Base-by-base conservation (phyloP, 768 basidiomycete genomes). In the Suillus cothurnatus region DNA sequence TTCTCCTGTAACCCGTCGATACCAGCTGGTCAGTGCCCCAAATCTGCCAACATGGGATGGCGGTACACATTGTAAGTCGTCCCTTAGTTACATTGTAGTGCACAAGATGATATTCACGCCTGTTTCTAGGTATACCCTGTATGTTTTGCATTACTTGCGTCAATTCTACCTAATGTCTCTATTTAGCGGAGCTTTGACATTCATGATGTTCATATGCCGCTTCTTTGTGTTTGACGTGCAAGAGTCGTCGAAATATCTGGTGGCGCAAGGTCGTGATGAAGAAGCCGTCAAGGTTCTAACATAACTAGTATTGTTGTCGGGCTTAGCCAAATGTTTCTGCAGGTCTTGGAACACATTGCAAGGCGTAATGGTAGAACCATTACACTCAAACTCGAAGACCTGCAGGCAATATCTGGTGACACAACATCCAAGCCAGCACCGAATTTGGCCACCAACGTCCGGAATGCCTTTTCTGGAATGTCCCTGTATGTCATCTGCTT, bases 181-280 rank as follows among this genome's bases (percentile, higher is more conserved):
- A 36, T 21, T 55, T 66, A 85, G 84, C 34, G 84, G 84, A 19
- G 73, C 71, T 26, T 66, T 87, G 59, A 87, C 86, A 0, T 75
- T 88, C 38, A 9, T 84, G 53, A 80, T 86, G 73, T 88, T 86
- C 74, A 71, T 86, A 65, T 66, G 80, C 62, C 86, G 88, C 34
- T 87, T 82, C 75, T 72, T 85, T 62, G 75, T 88, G 31, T 88
- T 89, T 67, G 82, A 81, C 66, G 77, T 89, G 61, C 83, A 86
- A 69, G 88, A 88, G 70, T 85, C 85, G 0, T 83, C 88, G 11
- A 89, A 89, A 69, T 89, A 83, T 73, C 80, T 88, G 26, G 76
- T 88, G 28, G 81, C 81, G 6, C 82, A 85, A 69, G 86, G 86
- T 31, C 81, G 82, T 49, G 87, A 89, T 68, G 78, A 79, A 57